Evolutionary conservation across 2,329 filamentous ascomycete genomes (phyloP), one percentile per base, ranked within the genome.

Genomic region (Aspergillus bombycis): DNA sequence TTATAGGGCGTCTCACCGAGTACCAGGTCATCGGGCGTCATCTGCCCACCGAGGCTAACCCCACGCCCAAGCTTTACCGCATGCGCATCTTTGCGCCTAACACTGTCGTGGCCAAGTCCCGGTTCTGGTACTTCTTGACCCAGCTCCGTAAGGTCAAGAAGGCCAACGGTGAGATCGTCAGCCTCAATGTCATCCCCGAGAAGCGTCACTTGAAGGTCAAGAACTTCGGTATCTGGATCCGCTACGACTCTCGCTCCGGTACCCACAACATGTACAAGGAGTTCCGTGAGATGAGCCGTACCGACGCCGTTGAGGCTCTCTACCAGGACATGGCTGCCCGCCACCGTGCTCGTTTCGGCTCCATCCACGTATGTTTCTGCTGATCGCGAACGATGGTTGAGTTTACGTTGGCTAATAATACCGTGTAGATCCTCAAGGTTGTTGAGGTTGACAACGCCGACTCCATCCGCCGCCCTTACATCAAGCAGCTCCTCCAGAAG

Each of bases 201-300:
- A 98, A 98, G 91, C 93, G 93, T 84, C 95, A 95, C 78, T 87
- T 94, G 80, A 97, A 97, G 89, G 94, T 99, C 89, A 99, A 99
- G 93, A 99, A 97, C 92, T 98, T 99, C 83, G 95, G 95, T 83
- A 90, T 99, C 89, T 99, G 96, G 96, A 91, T 99, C 86, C 94
- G 96, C 82, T 99, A 99, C 88, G 94, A 99, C 87, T 99, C 96
- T 69, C 94, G 95, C 84, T 98, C 95, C 78, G 95, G 95, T 78
- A 99, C 95, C 78, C 95, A 99, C 93, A 99, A 99, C 91, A 99
- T 99, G 95, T 99, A 99, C 93, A 98, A 98, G 91, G 95, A 99
- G 91, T 98, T 97, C 91, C 92, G 95, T 82, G 95, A 98, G 89
- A 92, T 98, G 89, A 94, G 92, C 81, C 89, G 95, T 84, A 92